Base-by-base conservation (phyloP, 2,329 filamentous ascomycete species). In the Fusarium napiforme region DNA sequence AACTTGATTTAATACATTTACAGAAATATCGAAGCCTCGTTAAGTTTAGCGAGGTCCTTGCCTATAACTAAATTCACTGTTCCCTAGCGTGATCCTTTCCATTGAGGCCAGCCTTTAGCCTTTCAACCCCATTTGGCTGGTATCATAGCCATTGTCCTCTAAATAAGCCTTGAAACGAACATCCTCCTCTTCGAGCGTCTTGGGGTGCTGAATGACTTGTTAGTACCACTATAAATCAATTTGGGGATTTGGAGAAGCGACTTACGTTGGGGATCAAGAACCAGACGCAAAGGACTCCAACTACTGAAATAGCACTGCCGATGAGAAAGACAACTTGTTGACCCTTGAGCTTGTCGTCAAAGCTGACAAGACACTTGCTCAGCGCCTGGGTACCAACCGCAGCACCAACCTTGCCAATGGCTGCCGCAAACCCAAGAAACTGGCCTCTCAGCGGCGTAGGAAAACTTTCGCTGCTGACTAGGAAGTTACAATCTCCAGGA, bases 391-490 rank as follows among this genome's bases (percentile, higher is more conserved):
- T 60, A 8, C 57, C 57, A 1, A 39, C 45, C 7, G 46, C 56
- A 19, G 56, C 57, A 21, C 57, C 45, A 14, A 60, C 57, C 21
- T 60, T 60, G 9, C 57, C 57, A 5, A 60, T 52, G 8, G 45
- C 57, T 8, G 57, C 57, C 26, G 57, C 57, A 18, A 60, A 60
- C 2, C 57, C 57, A 5, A 60, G 45, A 10, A 60, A 60, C 12
- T 60, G 57, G 14, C 57, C 45, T 34, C 57, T 32, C 0, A 53
- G 34, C 11, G 57, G 57, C 10, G 57, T 60, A 1, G 57, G 57
- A 11, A 60, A 60, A 8, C 45, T 60, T 6, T 60, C 57, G 2
- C 57, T 60, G 16, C 46, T 60, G 46, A 60, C 57, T 0, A 60
- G 9, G 4, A 60, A 60, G 7, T 60, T 60, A 1, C 57, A 60